phyloP scores from a whole-genome alignment of 2,329 filamentous ascomycete genomes.

The Pleomassaria siparia region DNA sequence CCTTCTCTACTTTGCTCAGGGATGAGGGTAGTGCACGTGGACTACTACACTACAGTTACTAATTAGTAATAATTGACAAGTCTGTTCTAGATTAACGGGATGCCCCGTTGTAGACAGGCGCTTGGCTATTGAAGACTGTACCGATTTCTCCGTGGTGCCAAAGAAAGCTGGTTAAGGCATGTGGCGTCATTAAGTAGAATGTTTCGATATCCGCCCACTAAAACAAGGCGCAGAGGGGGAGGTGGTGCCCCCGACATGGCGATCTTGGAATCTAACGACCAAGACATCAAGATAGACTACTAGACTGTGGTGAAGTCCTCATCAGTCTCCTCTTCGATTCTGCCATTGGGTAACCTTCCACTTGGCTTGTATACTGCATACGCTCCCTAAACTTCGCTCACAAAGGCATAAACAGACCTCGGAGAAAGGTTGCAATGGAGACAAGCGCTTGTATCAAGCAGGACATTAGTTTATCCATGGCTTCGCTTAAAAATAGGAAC shows the following conservation, averaged over 20 bases:
- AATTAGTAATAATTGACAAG: no score
- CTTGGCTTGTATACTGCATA: not conserved
- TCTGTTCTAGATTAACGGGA: not conserved
- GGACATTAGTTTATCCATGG: not conserved
- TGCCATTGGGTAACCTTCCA: not conserved
- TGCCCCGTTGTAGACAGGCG: not conserved
- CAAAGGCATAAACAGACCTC: not conserved
- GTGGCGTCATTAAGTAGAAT: not conserved
- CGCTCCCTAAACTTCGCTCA: not conserved
- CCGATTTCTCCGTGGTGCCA: not conserved
- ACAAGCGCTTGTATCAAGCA: not conserved
- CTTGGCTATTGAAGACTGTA: not conserved
- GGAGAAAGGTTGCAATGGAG: not conserved
- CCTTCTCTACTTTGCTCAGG: not conserved
- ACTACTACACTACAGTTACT: not conserved
- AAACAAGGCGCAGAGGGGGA: no score
- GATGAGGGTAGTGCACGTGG: not conserved
- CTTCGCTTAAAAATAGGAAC: not conserved
- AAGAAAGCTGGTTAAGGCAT: not conserved
- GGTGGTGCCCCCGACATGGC: not conserved
- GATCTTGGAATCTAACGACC: not conserved
- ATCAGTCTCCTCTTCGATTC: not conserved
- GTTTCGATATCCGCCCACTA: slow-evolving; percentile 1
- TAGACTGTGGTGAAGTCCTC: not conserved
- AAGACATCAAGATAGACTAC: not conserved